Evolutionary conservation across 208 protist species (phyloP).

Genomic region (Acanthamoeba rhysodes): DNA sequence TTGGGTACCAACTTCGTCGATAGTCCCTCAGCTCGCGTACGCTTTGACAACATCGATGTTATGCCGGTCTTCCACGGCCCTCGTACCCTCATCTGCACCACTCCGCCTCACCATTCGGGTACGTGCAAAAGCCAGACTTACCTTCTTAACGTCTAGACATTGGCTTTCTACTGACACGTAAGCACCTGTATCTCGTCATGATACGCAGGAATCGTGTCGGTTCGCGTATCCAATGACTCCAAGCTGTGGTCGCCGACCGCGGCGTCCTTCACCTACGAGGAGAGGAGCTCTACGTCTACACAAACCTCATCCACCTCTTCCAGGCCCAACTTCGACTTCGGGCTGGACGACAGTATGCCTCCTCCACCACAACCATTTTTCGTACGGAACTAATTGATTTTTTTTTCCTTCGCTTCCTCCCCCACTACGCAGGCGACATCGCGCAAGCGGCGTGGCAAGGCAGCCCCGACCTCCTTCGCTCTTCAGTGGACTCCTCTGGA

Average conservation of each 20-base stretch:
- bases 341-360: not conserved
- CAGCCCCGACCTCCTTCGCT: not conserved
- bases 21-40: slow-evolving; percentile 77
- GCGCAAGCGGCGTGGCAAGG: slow-evolving; percentile 52
- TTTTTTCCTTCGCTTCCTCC: not conserved
- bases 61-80: slow-evolving; percentile 77
- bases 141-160: not conserved
- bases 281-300: not conserved
- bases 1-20: slow-evolving; percentile 84
- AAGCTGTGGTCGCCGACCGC: slow-evolving; percentile 71
- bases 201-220: slow-evolving; percentile 48
- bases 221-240: slow-evolving; percentile 78
- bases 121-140: not conserved
- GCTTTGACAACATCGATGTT: slow-evolving; percentile 82
- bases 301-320: slow-evolving; percentile 18
- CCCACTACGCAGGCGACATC: not conserved
- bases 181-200: not conserved
- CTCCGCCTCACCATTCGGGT: slow-evolving; percentile 78
- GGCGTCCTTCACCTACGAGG: slow-evolving; percentile 77
- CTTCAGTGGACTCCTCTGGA: not conserved
- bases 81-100: slow-evolving; percentile 79
- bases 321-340: slow-evolving; percentile 2
- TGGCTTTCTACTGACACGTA: too few species aligned
- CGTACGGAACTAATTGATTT: not conserved
- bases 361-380: not conserved